Base-by-base conservation (phyloP, 2,329 filamentous ascomycete species). In the Chaetomiaceae sp. region DNA sequence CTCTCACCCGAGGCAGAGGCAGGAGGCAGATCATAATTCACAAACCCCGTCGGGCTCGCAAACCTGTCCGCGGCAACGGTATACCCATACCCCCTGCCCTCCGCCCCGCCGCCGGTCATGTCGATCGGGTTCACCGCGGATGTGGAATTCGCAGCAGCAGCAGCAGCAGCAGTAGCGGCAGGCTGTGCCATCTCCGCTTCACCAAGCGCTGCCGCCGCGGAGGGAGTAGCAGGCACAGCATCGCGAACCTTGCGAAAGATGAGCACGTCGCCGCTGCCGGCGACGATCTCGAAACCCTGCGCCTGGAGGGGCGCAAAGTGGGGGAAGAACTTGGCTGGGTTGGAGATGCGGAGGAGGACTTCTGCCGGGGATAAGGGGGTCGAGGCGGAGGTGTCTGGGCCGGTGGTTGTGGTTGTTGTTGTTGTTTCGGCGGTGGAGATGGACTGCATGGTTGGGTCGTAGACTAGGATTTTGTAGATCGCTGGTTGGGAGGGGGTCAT, bases 211-310 rank as follows among this genome's bases (percentile, higher is more conserved):
- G 16, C 25, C 14, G 2, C 19, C 20, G 2, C 30, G 19, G 6
- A 13, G 9, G 23, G 5, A 9, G 23, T 25, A 27, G 51, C 51
- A 6, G 53, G 16, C 13, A 21, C 27, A 3, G 67, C 60, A 3
- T 67, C 60, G 6, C 73, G 70, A 4, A 79, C 74, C 65, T 85
- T 83, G 55, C 81, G 81, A 61, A 87, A 85, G 4, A 89, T 75
- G 21, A 88, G 72, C 4, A 86, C 72, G 55, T 87, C 76, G 5
- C 76, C 77, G 42, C 73, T 73, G 1, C 82, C 83, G 2, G 83
- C 81, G 1, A 83, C 75, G 34, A 87, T 81, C 58, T 86, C 83
- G 55, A 82, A 88, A 0, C 84, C 85, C 49, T 84, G 72, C 0
- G 72, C 69, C 53, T 82, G 74, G 2, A 87, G 72, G 1, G 73